A percentile compares a stretch with the other conserved stretches of the same genome.
phyloP scores from a whole-genome alignment of 148 eudicot genomes.

The Rhododendron ovatum region DNA sequence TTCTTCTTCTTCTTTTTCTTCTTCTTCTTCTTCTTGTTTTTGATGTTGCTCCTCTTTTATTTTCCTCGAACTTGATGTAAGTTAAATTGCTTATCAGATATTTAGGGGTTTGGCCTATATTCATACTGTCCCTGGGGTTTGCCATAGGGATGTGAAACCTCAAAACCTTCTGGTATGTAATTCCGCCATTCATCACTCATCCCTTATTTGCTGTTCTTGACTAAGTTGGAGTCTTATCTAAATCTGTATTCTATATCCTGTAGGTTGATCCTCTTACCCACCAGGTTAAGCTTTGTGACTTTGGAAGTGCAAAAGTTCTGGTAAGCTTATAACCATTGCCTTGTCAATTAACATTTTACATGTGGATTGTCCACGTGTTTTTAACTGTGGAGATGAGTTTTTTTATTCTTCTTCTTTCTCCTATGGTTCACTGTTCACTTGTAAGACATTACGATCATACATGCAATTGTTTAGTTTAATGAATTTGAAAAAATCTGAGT shows the following conservation, averaged over 20 bases:
- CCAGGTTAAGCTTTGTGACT: slow-evolving; percentile 89
- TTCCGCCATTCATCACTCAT: too few relatives aligned
- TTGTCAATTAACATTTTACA: not conserved
- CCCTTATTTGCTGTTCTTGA: not conserved
- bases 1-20: not conserved
- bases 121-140: slow-evolving; percentile 73
- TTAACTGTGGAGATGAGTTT: not conserved
- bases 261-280: slow-evolving; percentile 90
- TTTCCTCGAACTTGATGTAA: not conserved
- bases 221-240: not conserved
- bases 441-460: not conserved
- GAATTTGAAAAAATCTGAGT: not conserved
- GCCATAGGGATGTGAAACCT: slow-evolving; percentile 85
- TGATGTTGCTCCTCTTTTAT: not conserved
- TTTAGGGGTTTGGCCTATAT: slow-evolving; percentile 80
- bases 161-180: slow-evolving; percentile 55
- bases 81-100: slow-evolving; percentile 37
- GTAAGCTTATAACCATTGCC: slow-evolving; percentile 27
- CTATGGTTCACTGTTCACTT: not conserved
- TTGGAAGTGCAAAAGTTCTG: slow-evolving; percentile 92
- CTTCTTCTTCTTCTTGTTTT: not conserved
- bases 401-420: not conserved
- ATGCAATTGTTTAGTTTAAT: not conserved
- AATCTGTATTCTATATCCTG: not conserved
- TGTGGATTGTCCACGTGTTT: not conserved